These are phyloP conservation scores for Ganoderma meredithae DNA, from an alignment of 1,284 basidiomycete species.

Conservation along the genomic window DNA sequence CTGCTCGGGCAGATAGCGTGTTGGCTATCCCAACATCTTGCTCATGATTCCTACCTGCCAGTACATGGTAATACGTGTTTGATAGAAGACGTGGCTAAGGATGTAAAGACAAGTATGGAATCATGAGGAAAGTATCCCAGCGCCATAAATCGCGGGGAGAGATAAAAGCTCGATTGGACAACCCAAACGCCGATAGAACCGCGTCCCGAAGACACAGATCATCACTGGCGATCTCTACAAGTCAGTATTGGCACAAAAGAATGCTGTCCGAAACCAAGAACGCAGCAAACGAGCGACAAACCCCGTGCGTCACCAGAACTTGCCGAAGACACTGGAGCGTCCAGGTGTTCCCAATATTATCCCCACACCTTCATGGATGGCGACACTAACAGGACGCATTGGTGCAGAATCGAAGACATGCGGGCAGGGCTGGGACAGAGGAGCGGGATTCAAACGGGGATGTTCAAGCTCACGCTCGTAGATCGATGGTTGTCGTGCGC, in stretches of 20 bases:
- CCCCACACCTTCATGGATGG: conserved; percentile 73
- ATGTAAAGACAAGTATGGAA: neutral
- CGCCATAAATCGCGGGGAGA: neutral
- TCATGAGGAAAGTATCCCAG: neutral
- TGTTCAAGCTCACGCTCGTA: conserved; percentile 76
- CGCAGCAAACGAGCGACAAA: neutral
- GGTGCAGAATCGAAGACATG: conserved; percentile 80
- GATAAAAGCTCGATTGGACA: neutral
- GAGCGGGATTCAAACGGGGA: conserved; percentile 55
- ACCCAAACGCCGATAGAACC: neutral
- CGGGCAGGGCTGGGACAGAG: conserved; percentile 73
- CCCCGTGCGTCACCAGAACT: conserved; percentile 58
- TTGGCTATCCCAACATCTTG: neutral
- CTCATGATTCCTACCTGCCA: neutral
- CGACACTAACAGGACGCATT: conserved; percentile 78
- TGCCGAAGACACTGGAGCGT: conserved; percentile 68
- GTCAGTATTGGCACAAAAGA: neutral
- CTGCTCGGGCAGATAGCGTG: too few relatives aligned
- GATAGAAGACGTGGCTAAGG: neutral
- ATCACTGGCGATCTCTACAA: conserved; percentile 2
- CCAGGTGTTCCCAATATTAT: conserved; percentile 60
- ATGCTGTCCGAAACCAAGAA: neutral
- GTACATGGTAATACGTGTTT: neutral
- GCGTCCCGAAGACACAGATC: neutral
- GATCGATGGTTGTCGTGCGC: conserved; percentile 69